Evolutionary conservation across 148 eudicot genomes (phyloP).

Genomic region (Linanthus parryae): DNA sequence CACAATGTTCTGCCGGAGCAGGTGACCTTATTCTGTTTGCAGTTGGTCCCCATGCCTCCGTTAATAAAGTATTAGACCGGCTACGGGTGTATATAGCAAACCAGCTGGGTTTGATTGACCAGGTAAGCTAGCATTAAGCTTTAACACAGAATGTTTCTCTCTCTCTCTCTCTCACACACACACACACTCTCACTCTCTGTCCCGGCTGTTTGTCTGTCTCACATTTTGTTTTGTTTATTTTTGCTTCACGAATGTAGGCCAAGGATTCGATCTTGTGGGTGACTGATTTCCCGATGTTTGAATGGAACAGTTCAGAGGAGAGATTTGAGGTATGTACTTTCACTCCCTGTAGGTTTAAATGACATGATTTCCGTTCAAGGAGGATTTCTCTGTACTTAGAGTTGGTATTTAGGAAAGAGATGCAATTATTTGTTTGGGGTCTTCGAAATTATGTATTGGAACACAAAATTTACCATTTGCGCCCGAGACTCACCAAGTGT

Average conservation of each 20-base stretch:
- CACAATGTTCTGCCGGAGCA: conserved; percentile 45
- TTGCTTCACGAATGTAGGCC: conserved; percentile 32
- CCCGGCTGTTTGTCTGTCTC: background rate
- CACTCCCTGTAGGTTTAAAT: too few relatives aligned
- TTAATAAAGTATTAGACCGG: conserved; percentile 80
- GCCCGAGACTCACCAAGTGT: too few relatives aligned
- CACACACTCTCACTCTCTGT: background rate
- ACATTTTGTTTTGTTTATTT: too few relatives aligned
- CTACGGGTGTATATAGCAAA: conserved; percentile 65
- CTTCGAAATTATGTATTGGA: too few relatives aligned
- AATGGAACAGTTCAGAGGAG: conserved; percentile 86
- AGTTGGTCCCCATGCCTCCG: conserved; percentile 58
- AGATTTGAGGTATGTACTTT: conserved; percentile 97
- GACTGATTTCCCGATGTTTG: conserved; percentile 97
- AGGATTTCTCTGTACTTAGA: too few relatives aligned
- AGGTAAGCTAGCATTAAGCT: conserved; percentile 77
- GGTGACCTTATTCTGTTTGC: conserved; percentile 92
- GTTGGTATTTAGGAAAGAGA: too few relatives aligned
- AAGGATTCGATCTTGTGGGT: conserved; percentile 91
- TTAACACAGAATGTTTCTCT: background rate
- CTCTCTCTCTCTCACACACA: background rate
- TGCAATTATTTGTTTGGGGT: too few relatives aligned
- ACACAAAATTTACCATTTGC: too few relatives aligned
- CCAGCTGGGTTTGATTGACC: conserved; percentile 70
- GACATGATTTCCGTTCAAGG: too few relatives aligned